Conservation (phyloP, 2,329 filamentous ascomycete species). For the Paracamarosporium sp. region DNA sequence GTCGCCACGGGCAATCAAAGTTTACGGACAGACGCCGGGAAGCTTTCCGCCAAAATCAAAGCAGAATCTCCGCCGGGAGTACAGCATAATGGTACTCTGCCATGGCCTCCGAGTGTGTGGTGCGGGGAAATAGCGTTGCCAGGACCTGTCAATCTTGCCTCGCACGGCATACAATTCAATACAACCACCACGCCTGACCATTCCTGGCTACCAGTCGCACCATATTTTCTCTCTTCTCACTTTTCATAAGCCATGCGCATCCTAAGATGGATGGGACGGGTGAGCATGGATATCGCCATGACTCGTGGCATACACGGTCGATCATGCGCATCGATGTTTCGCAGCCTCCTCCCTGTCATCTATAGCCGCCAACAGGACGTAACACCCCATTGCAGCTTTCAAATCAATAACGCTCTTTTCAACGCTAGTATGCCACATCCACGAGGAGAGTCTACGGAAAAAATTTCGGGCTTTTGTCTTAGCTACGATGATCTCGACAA, state of each 20-base stretch:
- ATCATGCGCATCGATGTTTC: slow-evolving; percentile 9
- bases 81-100: neutral
- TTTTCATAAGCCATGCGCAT: neutral
- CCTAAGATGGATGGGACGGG: neutral
- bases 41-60: neutral
- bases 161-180: slow-evolving; percentile 5
- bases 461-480: neutral
- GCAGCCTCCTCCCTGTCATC: neutral
- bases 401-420: neutral
- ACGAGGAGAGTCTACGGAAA: neutral
- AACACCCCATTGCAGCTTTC: neutral
- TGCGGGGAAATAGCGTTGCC: neutral
- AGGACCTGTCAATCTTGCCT: neutral
- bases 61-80: neutral
- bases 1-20: neutral
- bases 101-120: neutral
- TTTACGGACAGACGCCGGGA: neutral
- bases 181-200: neutral
- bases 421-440: neutral
- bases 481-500: neutral
- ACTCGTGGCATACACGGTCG: slow-evolving; percentile 3
- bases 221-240: neutral
- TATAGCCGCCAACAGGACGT: neutral
- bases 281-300: neutral
- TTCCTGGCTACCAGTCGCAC: neutral